Percentiles rank a stretch among this genome's conserved stretches.
phyloP scores from a whole-genome alignment of 495 filamentous ascomycete species.

The Cercophora sp. region DNA sequence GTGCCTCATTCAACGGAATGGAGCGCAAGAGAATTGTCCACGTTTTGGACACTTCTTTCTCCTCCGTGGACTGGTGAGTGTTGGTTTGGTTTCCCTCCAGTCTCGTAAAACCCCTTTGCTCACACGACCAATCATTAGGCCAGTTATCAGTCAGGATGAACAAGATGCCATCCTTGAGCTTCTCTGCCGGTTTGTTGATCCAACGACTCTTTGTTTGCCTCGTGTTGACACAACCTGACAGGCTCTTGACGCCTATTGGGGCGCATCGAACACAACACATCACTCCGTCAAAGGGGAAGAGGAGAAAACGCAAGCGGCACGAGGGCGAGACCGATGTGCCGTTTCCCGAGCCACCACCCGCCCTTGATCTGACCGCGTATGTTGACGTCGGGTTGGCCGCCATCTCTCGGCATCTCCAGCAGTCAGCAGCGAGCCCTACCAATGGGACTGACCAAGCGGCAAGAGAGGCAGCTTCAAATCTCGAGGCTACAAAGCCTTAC shows the following conservation, averaged over 20 bases:
- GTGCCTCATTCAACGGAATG: no score
- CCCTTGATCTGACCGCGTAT: constrained; percentile 46
- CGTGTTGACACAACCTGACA: constrained; percentile 19
- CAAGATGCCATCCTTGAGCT: constrained; percentile 54
- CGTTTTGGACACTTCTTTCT: constrained; percentile 31
- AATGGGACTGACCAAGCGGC: neutral
- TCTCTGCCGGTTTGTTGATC: constrained; percentile 47
- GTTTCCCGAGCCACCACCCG: constrained; percentile 24
- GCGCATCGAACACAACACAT: constrained; percentile 45
- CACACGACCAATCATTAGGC: constrained; percentile 33
- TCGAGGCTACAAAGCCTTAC: constrained; percentile 4
- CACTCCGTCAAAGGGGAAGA: constrained; percentile 50
- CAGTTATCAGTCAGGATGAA: constrained; percentile 41
- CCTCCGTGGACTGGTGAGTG: constrained; percentile 24
- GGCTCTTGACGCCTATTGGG: constrained; percentile 55
- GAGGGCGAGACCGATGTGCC: constrained; percentile 9
- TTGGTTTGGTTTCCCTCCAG: neutral
- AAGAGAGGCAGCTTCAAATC: no score
- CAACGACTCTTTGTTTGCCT: neutral
- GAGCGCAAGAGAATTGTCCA: constrained; percentile 1
- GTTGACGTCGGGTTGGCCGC: constrained; percentile 57
- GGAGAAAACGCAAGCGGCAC: constrained; percentile 25
- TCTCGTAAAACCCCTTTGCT: neutral
- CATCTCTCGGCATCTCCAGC: constrained; percentile 53
- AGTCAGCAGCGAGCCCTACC: constrained; percentile 17